Evolutionary conservation across 2,329 filamentous ascomycete genomes (phyloP), one percentile per base, ranked within the genome.

Genomic region (Mycocentrospora acerina): DNA sequence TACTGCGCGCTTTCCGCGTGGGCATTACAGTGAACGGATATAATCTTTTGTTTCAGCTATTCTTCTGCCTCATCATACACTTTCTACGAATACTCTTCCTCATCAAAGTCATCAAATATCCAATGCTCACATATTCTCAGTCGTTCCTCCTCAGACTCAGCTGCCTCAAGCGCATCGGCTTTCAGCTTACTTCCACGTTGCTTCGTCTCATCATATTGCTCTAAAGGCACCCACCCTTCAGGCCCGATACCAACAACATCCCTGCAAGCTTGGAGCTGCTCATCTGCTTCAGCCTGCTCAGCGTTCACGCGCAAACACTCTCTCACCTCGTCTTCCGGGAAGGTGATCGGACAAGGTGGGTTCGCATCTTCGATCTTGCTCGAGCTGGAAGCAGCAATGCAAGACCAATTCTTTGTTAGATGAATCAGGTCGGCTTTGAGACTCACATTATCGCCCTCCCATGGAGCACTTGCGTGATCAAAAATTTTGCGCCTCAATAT

Each of bases 71-170:
- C 30, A 24, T n/a, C n/a, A n/a, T n/a, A n/a, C n/a, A n/a, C 24
- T 22, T 33, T n/a, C 17, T 42, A 56, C 24, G 40, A 39, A 46
- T 59, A 57, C 40, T 55, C 49, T 15, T 53, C 47, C 47, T 67
- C 62, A 46, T 64, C 55, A 37, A 61, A 57, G 37, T 66, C 60
- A 41, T 61, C 57, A 31, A 60, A 59, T 5, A 53, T 42, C 59
- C 57, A 62, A 44, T 62, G 54, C 44, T 55, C 44, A 11, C 4
- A 24, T 18, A 57, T 17, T 29, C 16, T 48, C 33, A 22, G 14
- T 24, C 49, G 35, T 35, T 57, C 55, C 15, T 53, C 43, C 9
- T 55, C 40, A 25, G 51, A 47, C 37, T 60, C 51, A 38, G 52
- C 47, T 38, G 41, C 43, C 24, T 54, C 49, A 32, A 59, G 45